phyloP scores from a whole-genome alignment of 306 rosid species.

The Carpinus fangiana region DNA sequence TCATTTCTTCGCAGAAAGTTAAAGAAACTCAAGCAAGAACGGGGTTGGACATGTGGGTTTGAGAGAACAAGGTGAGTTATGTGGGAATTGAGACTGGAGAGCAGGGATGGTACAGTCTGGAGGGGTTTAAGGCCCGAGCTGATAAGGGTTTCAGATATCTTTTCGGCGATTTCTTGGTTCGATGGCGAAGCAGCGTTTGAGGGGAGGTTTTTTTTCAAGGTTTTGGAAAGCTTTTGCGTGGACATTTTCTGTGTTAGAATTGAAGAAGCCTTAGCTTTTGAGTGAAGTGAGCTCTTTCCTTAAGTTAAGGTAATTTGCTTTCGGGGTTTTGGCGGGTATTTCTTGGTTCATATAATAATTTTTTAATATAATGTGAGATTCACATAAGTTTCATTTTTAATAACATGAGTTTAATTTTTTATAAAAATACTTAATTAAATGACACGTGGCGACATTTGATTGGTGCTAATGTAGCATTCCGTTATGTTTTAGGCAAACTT shows the following conservation, averaged over 20 bases:
- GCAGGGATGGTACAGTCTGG: slow-evolving; percentile 33
- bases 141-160: slow-evolving; percentile 35
- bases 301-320: no score
- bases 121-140: slow-evolving; percentile 36
- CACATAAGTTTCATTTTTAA: no score
- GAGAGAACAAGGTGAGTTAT: slow-evolving; percentile 58
- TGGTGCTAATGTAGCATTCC: no score
- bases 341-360: no score
- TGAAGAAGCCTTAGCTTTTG: neutral
- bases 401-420: no score
- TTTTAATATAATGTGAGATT: no score
- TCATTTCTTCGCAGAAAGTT: slow-evolving; percentile 43
- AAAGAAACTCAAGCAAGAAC: slow-evolving; percentile 53
- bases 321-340: no score
- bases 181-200: slow-evolving; percentile 17
- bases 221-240: slow-evolving; percentile 33
- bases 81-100: slow-evolving; percentile 47
- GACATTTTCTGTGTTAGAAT: slow-evolving; percentile 37
- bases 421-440: no score
- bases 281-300: neutral
- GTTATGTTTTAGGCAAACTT: no score
- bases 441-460: no score
- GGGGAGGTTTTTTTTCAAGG: slow-evolving; percentile 23
- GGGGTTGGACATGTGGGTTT: slow-evolving; percentile 43
- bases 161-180: slow-evolving; percentile 40